Evolutionary conservation across 2,329 filamentous ascomycete genomes (phyloP).

Genomic region (Tolypocladium tundrense): DNA sequence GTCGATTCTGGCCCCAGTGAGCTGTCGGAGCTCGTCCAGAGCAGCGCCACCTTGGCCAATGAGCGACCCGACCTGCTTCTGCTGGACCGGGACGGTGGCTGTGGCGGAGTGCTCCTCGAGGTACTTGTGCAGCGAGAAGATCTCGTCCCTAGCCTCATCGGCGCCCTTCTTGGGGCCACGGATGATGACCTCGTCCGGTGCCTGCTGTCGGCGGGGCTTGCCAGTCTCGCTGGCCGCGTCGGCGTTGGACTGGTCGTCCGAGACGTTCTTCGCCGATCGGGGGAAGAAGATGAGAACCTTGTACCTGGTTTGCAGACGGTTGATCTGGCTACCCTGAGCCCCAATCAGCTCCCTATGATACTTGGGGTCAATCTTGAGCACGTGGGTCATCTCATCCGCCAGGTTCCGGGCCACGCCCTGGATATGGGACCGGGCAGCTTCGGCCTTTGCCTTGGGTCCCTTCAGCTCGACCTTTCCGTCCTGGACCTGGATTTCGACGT

Average conservation of each 20-base stretch:
- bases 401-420: constrained; percentile 67
- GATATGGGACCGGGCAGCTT: constrained; percentile 76
- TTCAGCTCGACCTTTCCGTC: constrained; percentile 93
- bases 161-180: constrained; percentile 89
- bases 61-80: constrained; percentile 84
- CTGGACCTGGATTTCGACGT: constrained; percentile 75
- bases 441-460: constrained; percentile 89
- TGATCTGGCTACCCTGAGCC: constrained; percentile 76
- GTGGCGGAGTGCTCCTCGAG: constrained; percentile 78
- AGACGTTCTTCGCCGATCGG: constrained; percentile 44
- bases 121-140: constrained; percentile 81
- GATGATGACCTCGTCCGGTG: constrained; percentile 78
- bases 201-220: constrained; percentile 60
- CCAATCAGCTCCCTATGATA: constrained; percentile 94
- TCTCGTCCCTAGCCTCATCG: constrained; percentile 83
- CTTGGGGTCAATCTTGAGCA: constrained; percentile 83
- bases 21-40: constrained; percentile 79
- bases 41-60: constrained; percentile 86
- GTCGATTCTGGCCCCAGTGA: constrained; percentile 82
- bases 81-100: constrained; percentile 73
- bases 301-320: constrained; percentile 85
- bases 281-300: constrained; percentile 95
- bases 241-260: constrained; percentile 60
- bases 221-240: constrained; percentile 61
- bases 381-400: constrained; percentile 82